Evolutionary conservation across 1,284 basidiomycete genomes (phyloP).

Genomic region (Trichosporon ovoides): DNA sequence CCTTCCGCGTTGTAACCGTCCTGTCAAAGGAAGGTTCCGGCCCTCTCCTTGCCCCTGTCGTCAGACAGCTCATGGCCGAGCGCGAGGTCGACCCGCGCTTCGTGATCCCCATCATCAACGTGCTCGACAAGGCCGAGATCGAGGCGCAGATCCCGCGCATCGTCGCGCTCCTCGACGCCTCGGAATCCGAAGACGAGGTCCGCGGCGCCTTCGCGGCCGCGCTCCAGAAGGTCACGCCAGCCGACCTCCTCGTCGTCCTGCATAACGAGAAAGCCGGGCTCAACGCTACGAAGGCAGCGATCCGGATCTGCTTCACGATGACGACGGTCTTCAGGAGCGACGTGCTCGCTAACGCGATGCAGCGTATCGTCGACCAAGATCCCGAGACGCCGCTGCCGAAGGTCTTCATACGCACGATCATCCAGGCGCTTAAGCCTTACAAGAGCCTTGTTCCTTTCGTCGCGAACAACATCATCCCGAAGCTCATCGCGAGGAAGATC

Average conservation of each 20-base stretch:
- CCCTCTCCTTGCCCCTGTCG: slow-evolving; percentile 27
- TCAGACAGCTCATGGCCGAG: slow-evolving; percentile 64
- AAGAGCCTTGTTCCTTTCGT: slow-evolving; percentile 90
- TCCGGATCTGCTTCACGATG: slow-evolving; percentile 96
- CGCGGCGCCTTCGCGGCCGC: slow-evolving; percentile 81
- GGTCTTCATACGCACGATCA: slow-evolving; percentile 91
- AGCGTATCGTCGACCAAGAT: slow-evolving; percentile 89
- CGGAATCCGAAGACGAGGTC: slow-evolving; percentile 62
- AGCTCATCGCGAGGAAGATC: slow-evolving; percentile 92
- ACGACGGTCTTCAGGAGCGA: slow-evolving; percentile 95
- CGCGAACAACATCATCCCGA: slow-evolving; percentile 85
- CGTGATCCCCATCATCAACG: slow-evolving; percentile 88
- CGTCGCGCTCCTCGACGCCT: slow-evolving; percentile 67
- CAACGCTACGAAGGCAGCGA: slow-evolving; percentile 66
- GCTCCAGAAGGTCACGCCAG: slow-evolving; percentile 84
- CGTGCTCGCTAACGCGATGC: slow-evolving; percentile 92
- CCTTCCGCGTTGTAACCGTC: slow-evolving; percentile 77
- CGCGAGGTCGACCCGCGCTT: slow-evolving; percentile 84
- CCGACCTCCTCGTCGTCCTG: slow-evolving; percentile 88
- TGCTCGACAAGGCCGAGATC: slow-evolving; percentile 94
- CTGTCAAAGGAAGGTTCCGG: slow-evolving; percentile 52
- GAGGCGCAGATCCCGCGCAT: slow-evolving; percentile 81
- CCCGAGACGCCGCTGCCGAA: slow-evolving; percentile 63
- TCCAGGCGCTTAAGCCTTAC: slow-evolving; percentile 95
- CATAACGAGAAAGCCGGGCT: slow-evolving; percentile 88